Percentiles rank a stretch among this genome's conserved stretches.
Conservation (phyloP, 768 basidiomycete genomes). For the Boletus subparvulus region DNA sequence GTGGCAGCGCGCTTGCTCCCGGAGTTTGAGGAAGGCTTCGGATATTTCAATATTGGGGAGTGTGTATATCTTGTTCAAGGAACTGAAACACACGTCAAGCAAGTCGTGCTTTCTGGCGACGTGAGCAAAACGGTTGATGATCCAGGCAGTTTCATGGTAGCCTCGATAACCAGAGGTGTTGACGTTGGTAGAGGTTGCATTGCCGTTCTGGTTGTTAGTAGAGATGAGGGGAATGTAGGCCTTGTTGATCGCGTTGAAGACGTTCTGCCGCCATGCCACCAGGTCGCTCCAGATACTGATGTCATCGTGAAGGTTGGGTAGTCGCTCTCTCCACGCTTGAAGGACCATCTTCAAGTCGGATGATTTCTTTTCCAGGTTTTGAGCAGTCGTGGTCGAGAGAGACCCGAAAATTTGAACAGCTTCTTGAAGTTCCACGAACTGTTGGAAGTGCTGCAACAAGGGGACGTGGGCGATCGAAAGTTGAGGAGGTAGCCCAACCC, state of each 20-base stretch:
- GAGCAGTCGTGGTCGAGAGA: constrained; percentile 78
- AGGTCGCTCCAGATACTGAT: constrained; percentile 99
- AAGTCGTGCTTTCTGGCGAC: constrained; percentile 97
- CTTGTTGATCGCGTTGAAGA: constrained; percentile 96
- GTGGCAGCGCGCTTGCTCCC: constrained; percentile 97
- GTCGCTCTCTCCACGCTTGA: constrained; percentile 93
- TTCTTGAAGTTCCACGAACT: constrained; percentile 96
- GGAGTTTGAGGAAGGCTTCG: constrained; percentile 96
- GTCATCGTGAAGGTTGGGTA: constrained; percentile 95
- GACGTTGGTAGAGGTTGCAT: constrained; percentile 52
- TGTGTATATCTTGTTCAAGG: constrained; percentile 96
- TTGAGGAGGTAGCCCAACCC: constrained; percentile 84
- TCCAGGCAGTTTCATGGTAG: constrained; percentile 99
- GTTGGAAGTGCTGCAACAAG: constrained; percentile 95
- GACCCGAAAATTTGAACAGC: constrained; percentile 93
- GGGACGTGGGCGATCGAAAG: constrained; percentile 93
- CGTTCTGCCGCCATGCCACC: constrained; percentile 99
- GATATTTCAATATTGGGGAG: constrained; percentile 99
- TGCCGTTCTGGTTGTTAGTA: constrained; percentile 50
- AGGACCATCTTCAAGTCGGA: constrained; percentile 95
- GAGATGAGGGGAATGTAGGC: constrained; percentile 90
- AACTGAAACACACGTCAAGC: constrained; percentile 92
- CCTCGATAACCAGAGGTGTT: constrained; percentile 93
- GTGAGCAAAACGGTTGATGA: constrained; percentile 98
- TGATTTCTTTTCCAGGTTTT: constrained; percentile 92